Percentiles rank a stretch among this genome's conserved stretches.
phyloP scores from a whole-genome alignment of 2,329 filamentous ascomycete species.

The Cercospora beticola region DNA sequence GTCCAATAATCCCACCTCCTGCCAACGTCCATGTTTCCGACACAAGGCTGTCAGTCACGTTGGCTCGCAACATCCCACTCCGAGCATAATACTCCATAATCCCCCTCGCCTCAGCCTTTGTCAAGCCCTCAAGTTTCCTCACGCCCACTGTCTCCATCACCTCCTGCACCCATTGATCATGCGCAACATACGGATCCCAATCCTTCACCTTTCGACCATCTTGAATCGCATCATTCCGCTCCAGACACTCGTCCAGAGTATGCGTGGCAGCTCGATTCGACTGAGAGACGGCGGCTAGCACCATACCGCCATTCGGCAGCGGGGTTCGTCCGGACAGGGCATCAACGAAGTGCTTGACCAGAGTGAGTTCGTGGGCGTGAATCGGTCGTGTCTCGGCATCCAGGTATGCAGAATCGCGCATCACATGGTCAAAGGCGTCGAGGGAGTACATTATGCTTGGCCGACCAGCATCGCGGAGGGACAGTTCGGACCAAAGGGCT shows the following conservation, averaged over 20 bases:
- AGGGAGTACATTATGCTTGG: constrained; percentile 71
- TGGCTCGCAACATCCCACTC: constrained; percentile 73
- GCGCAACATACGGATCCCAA: constrained; percentile 53
- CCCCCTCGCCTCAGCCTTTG: constrained; percentile 69
- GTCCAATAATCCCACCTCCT: constrained; percentile 78
- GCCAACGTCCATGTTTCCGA: constrained; percentile 80
- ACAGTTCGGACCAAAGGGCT: constrained; percentile 78
- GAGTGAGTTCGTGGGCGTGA: constrained; percentile 79
- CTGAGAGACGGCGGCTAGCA: constrained; percentile 71
- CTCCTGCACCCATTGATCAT: constrained; percentile 55
- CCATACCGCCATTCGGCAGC: constrained; percentile 71
- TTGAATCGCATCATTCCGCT: constrained; percentile 22
- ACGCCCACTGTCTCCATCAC: constrained; percentile 45
- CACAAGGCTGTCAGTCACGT: constrained; percentile 69
- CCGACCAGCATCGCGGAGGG: constrained; percentile 43
- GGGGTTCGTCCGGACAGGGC: constrained; percentile 61
- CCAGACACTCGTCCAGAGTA: constrained; percentile 22
- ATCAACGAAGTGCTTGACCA: constrained; percentile 73
- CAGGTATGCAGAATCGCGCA: constrained; percentile 75
- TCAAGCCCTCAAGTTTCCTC: constrained; percentile 65
- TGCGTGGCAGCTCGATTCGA: constrained; percentile 55
- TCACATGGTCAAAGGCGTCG: constrained; percentile 79
- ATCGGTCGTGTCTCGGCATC: constrained; percentile 68
- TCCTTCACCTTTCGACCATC: constrained; percentile 37
- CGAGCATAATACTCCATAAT: constrained; percentile 92